A percentile compares a stretch with the other conserved stretches of the same genome.
Conservation (phyloP, 2,329 filamentous ascomycete genomes). For the Microcyclospora tardicrescens region DNA sequence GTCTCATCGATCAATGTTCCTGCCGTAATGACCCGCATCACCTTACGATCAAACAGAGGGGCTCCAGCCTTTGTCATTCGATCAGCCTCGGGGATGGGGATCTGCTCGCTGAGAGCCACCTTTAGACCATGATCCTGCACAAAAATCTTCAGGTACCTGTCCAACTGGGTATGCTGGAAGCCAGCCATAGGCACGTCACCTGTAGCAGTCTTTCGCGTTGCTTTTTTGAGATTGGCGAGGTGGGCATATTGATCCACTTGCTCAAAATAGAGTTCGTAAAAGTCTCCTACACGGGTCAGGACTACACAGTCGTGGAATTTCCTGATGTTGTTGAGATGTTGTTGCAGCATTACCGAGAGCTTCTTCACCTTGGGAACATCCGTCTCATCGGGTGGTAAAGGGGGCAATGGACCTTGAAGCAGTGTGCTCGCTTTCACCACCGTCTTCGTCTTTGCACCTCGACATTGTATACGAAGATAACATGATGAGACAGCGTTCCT, state of each 20-base stretch:
- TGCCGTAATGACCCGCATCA: slow-evolving; percentile 80
- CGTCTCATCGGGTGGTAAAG: slow-evolving; percentile 30
- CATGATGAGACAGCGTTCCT: no score
- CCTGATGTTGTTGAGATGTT: slow-evolving; percentile 78
- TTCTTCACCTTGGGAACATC: slow-evolving; percentile 31
- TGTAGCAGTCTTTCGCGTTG: slow-evolving; percentile 63
- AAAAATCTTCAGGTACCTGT: slow-evolving; percentile 81
- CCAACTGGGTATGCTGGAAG: slow-evolving; percentile 85
- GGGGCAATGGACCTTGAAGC: slow-evolving; percentile 42
- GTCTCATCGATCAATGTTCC: slow-evolving; percentile 95
- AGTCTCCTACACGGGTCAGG: slow-evolving; percentile 82
- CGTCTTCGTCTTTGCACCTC: slow-evolving; percentile 28
- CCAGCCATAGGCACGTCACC: slow-evolving; percentile 84
- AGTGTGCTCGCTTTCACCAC: slow-evolving; percentile 32
- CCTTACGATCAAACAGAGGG: slow-evolving; percentile 69
- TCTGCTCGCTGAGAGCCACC: slow-evolving; percentile 90
- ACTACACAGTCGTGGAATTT: slow-evolving; percentile 85
- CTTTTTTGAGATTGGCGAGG: slow-evolving; percentile 75
- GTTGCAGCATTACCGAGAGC: slow-evolving; percentile 81
- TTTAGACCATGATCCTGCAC: slow-evolving; percentile 84
- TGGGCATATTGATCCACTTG: slow-evolving; percentile 84
- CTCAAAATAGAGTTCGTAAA: slow-evolving; percentile 96
- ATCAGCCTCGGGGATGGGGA: slow-evolving; percentile 44
- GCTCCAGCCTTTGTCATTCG: slow-evolving; percentile 59
- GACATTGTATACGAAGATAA: not conserved